A percentile compares a stretch with the other conserved stretches of the same genome.
phyloP scores from a whole-genome alignment of 768 basidiomycete genomes.

The Mycena crocata region DNA sequence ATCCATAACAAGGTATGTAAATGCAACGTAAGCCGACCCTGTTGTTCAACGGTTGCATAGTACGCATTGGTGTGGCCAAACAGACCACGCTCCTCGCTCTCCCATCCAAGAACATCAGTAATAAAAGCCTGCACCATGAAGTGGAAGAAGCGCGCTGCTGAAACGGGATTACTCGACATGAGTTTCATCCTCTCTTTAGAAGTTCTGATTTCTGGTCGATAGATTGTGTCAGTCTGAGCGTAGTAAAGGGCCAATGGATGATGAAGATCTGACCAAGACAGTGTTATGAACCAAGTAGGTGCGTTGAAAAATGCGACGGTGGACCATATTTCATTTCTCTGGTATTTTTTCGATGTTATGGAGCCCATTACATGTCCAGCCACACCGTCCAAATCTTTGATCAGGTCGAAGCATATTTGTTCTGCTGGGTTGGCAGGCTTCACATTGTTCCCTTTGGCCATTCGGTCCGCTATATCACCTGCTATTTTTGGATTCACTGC shows the following conservation, averaged over 20 bases:
- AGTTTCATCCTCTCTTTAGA: no score
- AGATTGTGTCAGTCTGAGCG: no score
- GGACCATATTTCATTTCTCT: constrained; percentile 47
- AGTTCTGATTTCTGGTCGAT: no score
- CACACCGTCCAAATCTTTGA: constrained; percentile 51
- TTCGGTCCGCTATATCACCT: constrained; percentile 25
- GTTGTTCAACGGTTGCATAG: no score
- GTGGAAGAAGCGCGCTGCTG: no score
- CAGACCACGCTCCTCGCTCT: no score
- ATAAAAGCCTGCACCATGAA: no score
- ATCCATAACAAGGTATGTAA: no score
- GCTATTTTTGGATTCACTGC: constrained; percentile 39
- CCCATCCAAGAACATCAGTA: no score
- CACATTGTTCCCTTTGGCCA: constrained; percentile 40
- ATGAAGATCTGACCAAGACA: constrained; percentile 45
- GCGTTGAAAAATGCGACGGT: constrained; percentile 37
- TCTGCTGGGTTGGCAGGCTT: constrained; percentile 45
- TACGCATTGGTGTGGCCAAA: no score
- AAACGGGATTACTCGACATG: no score
- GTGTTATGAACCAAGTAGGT: constrained; percentile 49
- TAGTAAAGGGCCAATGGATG: constrained; percentile 48
- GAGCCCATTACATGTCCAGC: constrained; percentile 44
- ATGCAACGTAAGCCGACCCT: no score
- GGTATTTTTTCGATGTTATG: constrained; percentile 40
- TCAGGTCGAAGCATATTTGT: constrained; percentile 46